Conservation (phyloP, 345 rosid genomes). For the Rhizophora mangle region DNA sequence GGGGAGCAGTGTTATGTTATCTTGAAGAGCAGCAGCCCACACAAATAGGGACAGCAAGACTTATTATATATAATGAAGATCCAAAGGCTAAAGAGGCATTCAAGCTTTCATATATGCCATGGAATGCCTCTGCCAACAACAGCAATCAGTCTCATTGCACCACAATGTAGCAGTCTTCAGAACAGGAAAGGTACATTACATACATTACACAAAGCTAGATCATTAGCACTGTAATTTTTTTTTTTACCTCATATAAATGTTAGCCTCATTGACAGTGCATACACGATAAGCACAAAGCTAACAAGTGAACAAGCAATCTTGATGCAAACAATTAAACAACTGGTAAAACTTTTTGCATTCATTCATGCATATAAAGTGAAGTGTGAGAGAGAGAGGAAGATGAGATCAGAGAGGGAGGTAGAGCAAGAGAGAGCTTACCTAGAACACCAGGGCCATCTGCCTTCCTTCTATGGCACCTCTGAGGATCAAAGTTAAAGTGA, state of each 20-base stretch:
- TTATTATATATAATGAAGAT: too few species aligned
- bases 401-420: neutral
- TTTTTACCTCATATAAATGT: too few species aligned
- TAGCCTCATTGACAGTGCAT: neutral
- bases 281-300: neutral
- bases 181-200: neutral
- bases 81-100: too few species aligned
- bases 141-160: neutral
- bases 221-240: too few species aligned
- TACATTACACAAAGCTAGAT: neutral
- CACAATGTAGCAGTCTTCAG: neutral
- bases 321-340: neutral
- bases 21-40: too few species aligned
- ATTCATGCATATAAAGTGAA: too few species aligned
- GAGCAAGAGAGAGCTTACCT: constrained; percentile 28
- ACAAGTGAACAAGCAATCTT: neutral
- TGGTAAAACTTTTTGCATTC: too few species aligned
- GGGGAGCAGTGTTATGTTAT: too few species aligned
- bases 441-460: constrained; percentile 32
- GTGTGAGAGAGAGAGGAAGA: too few species aligned
- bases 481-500: constrained; percentile 25
- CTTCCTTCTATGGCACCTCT: constrained; percentile 17
- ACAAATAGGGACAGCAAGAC: too few species aligned
- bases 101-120: too few species aligned
- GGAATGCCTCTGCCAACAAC: neutral